A percentile compares a stretch with the other conserved stretches of the same genome.
phyloP scores from a whole-genome alignment of 345 rosid genomes.

The Brassica rapa region DNA sequence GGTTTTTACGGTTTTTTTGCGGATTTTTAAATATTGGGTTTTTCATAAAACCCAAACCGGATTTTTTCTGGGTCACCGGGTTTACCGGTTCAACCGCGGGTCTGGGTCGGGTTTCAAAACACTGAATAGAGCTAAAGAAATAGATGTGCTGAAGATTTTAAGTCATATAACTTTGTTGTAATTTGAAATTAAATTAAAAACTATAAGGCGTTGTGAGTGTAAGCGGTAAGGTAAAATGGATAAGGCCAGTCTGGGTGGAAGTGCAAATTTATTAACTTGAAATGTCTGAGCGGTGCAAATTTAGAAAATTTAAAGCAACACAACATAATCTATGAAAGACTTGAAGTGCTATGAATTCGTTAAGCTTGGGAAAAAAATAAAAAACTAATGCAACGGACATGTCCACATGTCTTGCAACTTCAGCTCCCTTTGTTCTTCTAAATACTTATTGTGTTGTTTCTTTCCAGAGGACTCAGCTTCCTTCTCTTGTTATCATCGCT shows the following conservation, averaged over 20 bases:
- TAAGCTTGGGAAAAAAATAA: background rate
- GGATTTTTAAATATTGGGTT: too few species aligned
- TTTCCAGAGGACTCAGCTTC: background rate
- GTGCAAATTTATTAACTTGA: background rate
- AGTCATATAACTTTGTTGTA: too few species aligned
- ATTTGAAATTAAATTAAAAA: too few species aligned
- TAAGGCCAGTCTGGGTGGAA: background rate
- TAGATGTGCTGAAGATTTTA: background rate
- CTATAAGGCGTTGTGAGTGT: too few species aligned
- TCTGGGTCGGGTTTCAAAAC: too few species aligned
- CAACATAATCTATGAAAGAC: too few species aligned
- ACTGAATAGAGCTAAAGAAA: too few species aligned
- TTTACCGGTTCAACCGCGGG: too few species aligned
- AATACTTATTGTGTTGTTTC: background rate
- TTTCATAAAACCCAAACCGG: too few species aligned
- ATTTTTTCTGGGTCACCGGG: too few species aligned
- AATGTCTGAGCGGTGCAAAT: background rate
- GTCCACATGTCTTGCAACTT: background rate
- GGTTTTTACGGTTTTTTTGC: too few species aligned
- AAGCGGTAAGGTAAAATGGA: too few species aligned
- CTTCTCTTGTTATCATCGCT: background rate
- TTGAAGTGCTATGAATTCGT: background rate
- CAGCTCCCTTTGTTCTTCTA: background rate
- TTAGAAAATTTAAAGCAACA: background rate
- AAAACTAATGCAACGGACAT: background rate